phyloP scores from a whole-genome alignment of 2,329 filamentous ascomycete genomes.

The Monilinia aucupariae region DNA sequence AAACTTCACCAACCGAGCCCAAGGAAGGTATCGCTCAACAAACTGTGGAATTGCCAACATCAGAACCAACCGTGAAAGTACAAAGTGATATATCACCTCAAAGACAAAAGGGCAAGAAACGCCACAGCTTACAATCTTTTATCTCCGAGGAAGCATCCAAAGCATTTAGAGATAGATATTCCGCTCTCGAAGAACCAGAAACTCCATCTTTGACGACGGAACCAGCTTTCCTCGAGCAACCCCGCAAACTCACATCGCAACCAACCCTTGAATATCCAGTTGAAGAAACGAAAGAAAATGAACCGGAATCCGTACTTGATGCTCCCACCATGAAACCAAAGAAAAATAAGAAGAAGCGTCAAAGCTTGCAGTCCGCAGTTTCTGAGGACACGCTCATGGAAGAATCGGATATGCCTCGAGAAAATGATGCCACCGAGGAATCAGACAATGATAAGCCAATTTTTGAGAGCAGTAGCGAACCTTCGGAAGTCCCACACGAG shows the following conservation, averaged over 20 bases:
- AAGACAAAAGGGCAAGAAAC: conserved; percentile 1
- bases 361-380: conserved; percentile 1
- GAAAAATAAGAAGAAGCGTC: conserved; percentile 30
- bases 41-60: background rate
- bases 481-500: background rate
- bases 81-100: background rate
- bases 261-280: background rate
- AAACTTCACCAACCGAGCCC: background rate
- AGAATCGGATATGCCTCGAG: background rate
- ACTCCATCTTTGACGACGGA: background rate
- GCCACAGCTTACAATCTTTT: conserved; percentile 7
- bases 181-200: background rate
- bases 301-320: background rate
- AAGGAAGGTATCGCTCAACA: background rate
- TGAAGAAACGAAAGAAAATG: background rate
- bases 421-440: background rate
- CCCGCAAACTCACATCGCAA: background rate
- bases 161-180: background rate
- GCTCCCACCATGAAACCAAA: conserved; percentile 6
- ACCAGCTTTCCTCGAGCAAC: background rate
- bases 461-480: background rate
- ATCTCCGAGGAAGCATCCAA: conserved; percentile 3
- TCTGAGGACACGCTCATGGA: background rate
- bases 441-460: background rate
- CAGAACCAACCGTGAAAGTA: background rate